Conservation (phyloP, 2,329 filamentous ascomycete genomes). For the Colletotrichum lupini region DNA sequence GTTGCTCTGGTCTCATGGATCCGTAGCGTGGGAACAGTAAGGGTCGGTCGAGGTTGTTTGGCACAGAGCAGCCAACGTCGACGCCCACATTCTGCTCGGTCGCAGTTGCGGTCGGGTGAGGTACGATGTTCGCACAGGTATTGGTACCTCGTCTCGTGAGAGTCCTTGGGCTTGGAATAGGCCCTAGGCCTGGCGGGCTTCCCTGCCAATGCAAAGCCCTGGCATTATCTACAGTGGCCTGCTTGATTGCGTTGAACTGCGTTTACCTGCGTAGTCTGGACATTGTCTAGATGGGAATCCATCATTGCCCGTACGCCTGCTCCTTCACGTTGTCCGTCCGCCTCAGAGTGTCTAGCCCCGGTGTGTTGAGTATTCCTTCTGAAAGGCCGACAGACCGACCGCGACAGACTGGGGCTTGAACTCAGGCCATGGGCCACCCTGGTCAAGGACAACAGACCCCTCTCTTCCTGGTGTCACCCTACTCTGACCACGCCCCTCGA, state of each 20-base stretch:
- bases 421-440: slow-evolving; percentile 32
- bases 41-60: slow-evolving; percentile 28
- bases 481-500: slow-evolving; percentile 42
- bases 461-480: slow-evolving; percentile 44
- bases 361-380: slow-evolving; percentile 18
- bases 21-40: slow-evolving; percentile 17
- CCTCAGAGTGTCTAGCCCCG: not conserved
- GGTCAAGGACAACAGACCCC: slow-evolving; percentile 30
- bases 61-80: slow-evolving; percentile 16
- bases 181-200: not conserved
- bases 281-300: not conserved
- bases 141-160: slow-evolving; percentile 5
- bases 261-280: not conserved
- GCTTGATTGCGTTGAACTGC: not conserved
- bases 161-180: not conserved
- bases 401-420: slow-evolving; percentile 30
- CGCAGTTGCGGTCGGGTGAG: slow-evolving; percentile 31
- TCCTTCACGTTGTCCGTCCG: slow-evolving; percentile 12
- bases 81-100: slow-evolving; percentile 19
- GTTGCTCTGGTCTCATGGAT: slow-evolving; percentile 24
- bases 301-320: not conserved
- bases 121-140: slow-evolving; percentile 19
- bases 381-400: slow-evolving; percentile 34
- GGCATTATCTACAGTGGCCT: not conserved
- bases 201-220: not conserved